Base-by-base conservation (phyloP, 1,284 basidiomycete species). In the Cutaneotrichosporon sp. region DNA sequence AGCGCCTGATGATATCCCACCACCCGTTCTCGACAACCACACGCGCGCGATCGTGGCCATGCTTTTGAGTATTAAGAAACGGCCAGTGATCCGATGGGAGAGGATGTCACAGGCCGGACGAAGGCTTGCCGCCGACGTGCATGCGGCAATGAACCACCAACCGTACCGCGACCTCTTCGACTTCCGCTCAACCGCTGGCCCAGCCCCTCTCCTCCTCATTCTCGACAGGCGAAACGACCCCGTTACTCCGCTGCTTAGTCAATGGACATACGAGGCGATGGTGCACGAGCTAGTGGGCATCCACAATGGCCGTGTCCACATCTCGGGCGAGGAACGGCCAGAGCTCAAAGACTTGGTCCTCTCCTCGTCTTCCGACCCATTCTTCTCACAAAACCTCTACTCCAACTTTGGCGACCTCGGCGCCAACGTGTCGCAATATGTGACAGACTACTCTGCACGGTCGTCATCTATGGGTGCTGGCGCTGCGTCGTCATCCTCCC, bases 261-360 rank as follows among this genome's bases (percentile, higher is more conserved):
- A 97, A 73, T 98, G 96, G 96, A 98, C 96, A 12, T 98, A 98
- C 75, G 94, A 98, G 73, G 96, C 96, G 1, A 97, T 98, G 94
- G 94, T 97, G 0, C 96, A 99, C 67, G 96, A 98, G 71, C 78
- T 97, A 11, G 77, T 98, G 10, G 89, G 90, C 0, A 96, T 98
- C 54, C 85, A 88, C 61, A 97, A 97, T 69, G 94, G 93, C 16
- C 82, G 96, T 43, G 92, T 98, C 35, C 83, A 81, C 51, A 79
- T 84, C 54, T 88, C 92, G n/a, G 88, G 89, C 16, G 92, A 90
- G 62, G 86, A 94, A 51, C 78, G 82, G 44, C 83, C 88, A 20
- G 94, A 98, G 68, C 78, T 97, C 42, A 83, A 85, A 87, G 96
- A 98, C 80, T 86, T 98, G 51, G 94, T 96, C 17, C 80, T 99